Evolutionary conservation across 2,329 filamentous ascomycete genomes (phyloP).

Genomic region (Chrysosporium keratinophilum): DNA sequence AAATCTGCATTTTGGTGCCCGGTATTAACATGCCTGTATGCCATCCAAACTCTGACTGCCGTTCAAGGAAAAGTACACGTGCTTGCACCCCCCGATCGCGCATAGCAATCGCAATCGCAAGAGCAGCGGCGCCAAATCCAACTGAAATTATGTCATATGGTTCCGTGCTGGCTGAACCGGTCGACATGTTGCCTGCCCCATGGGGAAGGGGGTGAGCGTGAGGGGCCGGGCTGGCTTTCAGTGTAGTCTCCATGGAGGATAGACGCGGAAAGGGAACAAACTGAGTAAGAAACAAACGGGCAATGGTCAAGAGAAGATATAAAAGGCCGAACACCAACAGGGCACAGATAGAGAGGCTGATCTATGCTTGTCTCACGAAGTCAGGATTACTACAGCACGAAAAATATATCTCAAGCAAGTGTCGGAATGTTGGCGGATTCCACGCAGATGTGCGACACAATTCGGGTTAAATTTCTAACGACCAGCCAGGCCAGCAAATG

Average conservation of each 20-base stretch:
- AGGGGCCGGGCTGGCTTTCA: not conserved
- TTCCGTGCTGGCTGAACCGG: not conserved
- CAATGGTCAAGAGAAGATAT: not conserved
- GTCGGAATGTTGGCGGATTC: not conserved
- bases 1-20: conserved; percentile 94
- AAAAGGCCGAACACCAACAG: not conserved
- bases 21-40: conserved; percentile 92
- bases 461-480: conserved; percentile 5
- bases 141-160: conserved; percentile 71
- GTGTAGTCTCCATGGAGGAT: conserved; percentile 6
- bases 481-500: conserved; percentile 2
- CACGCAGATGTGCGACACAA: conserved; percentile 1
- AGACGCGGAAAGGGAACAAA: not conserved
- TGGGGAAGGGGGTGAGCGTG: not conserved
- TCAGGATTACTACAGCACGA: too few species aligned
- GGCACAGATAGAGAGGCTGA: too few species aligned
- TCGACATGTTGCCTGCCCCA: not conserved
- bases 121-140: conserved; percentile 83
- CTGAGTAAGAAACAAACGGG: not conserved
- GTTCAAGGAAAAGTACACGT: conserved; percentile 78
- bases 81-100: conserved; percentile 63
- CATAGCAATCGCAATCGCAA: conserved; percentile 79
- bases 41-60: conserved; percentile 76
- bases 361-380: too few species aligned
- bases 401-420: not conserved